A percentile compares a stretch with the other conserved stretches of the same genome.
phyloP scores from a whole-genome alignment of 768 basidiomycete species.

The Mycena rosella region DNA sequence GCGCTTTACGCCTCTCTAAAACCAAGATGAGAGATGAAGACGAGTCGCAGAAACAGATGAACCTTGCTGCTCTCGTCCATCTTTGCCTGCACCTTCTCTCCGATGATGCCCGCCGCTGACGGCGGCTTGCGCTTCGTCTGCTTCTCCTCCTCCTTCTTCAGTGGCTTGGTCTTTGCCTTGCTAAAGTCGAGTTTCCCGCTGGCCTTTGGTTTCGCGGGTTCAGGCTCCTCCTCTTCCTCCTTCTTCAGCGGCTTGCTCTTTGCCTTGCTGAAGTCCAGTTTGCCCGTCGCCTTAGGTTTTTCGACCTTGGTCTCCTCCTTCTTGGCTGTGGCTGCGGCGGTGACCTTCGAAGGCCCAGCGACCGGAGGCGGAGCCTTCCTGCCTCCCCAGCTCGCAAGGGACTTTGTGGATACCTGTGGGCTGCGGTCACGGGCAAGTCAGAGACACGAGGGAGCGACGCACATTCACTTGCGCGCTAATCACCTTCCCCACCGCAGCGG shows the following conservation, averaged over 20 bases:
- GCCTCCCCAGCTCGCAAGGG: conserved; percentile 28
- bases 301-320: conserved; percentile 36
- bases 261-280: conserved; percentile 73
- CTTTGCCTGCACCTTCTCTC: conserved; percentile 37
- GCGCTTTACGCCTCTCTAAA: conserved; percentile 51
- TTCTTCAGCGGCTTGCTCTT: conserved; percentile 57
- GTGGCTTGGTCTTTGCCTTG: conserved; percentile 64
- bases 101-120: conserved; percentile 21
- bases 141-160: conserved; percentile 41
- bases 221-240: conserved; percentile 43
- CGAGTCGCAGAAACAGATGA: background rate
- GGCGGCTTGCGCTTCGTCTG: conserved; percentile 36
- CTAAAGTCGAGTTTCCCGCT: conserved; percentile 74
- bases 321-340: conserved; percentile 34
- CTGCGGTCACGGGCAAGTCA: background rate
- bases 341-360: conserved; percentile 59
- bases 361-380: conserved; percentile 47
- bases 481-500: conserved; percentile 61
- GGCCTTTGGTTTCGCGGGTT: conserved; percentile 48
- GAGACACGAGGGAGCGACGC: conserved; percentile 4
- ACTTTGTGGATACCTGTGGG: conserved; percentile 15
- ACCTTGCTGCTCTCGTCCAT: conserved; percentile 36
- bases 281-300: conserved; percentile 57
- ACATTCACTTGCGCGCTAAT: conserved; percentile 63
- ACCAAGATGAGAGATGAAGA: background rate